Percentiles rank a stretch among this genome's conserved stretches.
These are phyloP conservation scores for Linum trigynum DNA, from an alignment of 345 rosid species.

Conservation along the genomic window DNA sequence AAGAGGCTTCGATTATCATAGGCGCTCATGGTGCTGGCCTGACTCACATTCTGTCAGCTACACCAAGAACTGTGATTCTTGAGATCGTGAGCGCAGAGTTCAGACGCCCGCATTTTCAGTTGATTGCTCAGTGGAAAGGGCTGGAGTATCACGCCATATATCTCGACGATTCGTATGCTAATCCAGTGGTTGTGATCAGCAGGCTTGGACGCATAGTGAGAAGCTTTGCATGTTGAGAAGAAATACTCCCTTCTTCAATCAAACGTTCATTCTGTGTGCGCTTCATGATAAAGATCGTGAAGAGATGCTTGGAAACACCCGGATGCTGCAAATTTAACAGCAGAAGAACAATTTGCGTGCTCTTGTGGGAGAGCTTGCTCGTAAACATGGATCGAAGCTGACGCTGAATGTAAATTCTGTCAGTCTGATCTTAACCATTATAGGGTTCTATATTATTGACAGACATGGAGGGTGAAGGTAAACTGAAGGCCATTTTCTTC, in stretches of 20 bases:
- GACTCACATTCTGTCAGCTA: slow-evolving; percentile 79
- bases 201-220: slow-evolving; percentile 31
- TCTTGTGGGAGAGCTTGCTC: no score
- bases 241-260: not conserved
- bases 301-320: no score
- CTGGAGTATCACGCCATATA: slow-evolving; percentile 75
- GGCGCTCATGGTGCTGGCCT: slow-evolving; percentile 98
- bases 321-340: no score
- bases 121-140: slow-evolving; percentile 90
- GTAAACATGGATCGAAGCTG: no score
- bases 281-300: no score
- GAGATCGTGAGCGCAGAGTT: slow-evolving; percentile 58
- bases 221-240: slow-evolving; percentile 18
- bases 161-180: slow-evolving; percentile 50
- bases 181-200: slow-evolving; percentile 42
- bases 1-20: slow-evolving; percentile 85
- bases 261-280: no score
- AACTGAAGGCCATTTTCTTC: no score
- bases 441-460: no score
- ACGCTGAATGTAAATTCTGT: no score
- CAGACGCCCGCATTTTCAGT: slow-evolving; percentile 69
- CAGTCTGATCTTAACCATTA: no score
- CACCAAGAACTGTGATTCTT: slow-evolving; percentile 69
- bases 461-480: no score
- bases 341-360: no score